Base-by-base conservation (phyloP, 2,329 filamentous ascomycete species). In the Fusarium sp. region DNA sequence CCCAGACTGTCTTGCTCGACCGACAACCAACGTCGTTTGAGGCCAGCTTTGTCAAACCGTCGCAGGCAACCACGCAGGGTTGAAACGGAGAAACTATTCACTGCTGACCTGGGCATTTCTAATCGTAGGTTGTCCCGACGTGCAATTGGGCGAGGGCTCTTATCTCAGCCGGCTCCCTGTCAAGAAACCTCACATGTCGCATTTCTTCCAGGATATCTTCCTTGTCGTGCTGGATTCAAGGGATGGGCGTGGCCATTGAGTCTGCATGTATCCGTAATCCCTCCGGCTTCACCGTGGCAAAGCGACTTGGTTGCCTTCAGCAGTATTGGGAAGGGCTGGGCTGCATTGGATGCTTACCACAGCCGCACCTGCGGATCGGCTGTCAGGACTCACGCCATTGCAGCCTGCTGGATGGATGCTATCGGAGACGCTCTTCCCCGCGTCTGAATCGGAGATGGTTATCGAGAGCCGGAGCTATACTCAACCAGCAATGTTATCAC, bases 61-160 rank as follows among this genome's bases (percentile, higher is more conserved):
- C 59, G 47, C 59, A 42, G 47, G n/a, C 38, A 38, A 63, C 58
- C 27, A 29, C 27, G 52, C 67, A 74, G 50, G 71, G 71, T 68
- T 64, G 27, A 29, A 47, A 58, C 50, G 59, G 70, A 16, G 67
- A 68, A 58, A 31, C 52, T 54, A 61, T 31, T 20, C 42, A 37
- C 40, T 20, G 59, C 31, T 47, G 40, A 62, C 40, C 22, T 18
- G n/a, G 57, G 38, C 37, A 42, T 50, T 50, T 45, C 59, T 50
- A 22, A 35, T 52, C 13, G 52, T 37, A 29, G 20, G 13, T 57
- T 45, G 22, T 27, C 27, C 37, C 42, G 35, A 45, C 69, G 71
- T 69, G 65, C 72, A 72, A 69, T 47, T 37, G 42, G 64, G 52
- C 69, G 71, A 59, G 42, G 35, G n/a, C 37, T 62, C 54, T 52